Conservation (phyloP, 768 basidiomycete species). For the Collybia sordida region DNA sequence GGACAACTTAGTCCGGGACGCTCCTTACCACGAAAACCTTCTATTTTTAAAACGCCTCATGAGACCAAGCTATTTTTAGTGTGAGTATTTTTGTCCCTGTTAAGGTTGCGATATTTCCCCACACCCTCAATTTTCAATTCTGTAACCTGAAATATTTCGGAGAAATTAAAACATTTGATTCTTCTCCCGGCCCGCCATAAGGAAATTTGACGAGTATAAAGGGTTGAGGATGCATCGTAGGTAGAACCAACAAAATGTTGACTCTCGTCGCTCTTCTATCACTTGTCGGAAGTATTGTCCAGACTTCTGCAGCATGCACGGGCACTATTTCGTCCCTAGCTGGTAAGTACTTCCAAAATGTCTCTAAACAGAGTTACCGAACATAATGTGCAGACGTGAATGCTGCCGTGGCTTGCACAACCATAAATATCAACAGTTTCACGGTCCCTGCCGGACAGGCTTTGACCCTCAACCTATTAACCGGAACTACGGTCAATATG, state of each 20-base stretch:
- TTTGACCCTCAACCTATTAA: slow-evolving; percentile 43
- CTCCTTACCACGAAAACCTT: too few species aligned
- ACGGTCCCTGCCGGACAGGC: slow-evolving; percentile 55
- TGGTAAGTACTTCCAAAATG: slow-evolving; percentile 23
- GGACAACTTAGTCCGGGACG: too few species aligned
- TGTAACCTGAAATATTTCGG: too few species aligned
- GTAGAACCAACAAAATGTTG: slow-evolving; percentile 6
- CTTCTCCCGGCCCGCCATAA: slow-evolving; percentile 10
- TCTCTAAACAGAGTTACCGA: not conserved
- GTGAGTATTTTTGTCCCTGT: too few species aligned
- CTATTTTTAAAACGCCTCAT: too few species aligned
- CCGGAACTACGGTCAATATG: slow-evolving; percentile 58
- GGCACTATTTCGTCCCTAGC: slow-evolving; percentile 54
- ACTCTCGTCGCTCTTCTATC: slow-evolving; percentile 6
- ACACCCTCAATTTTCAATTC: too few species aligned
- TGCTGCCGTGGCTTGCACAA: slow-evolving; percentile 53
- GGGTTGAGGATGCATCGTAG: not conserved
- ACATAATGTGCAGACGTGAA: slow-evolving; percentile 35
- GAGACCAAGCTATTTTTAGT: too few species aligned
- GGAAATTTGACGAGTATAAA: slow-evolving; percentile 6
- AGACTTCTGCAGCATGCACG: slow-evolving; percentile 33
- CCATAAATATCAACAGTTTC: slow-evolving; percentile 55
- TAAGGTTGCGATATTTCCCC: too few species aligned
- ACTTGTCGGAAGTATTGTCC: slow-evolving; percentile 9
- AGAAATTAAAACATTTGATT: too few species aligned